phyloP scores from a whole-genome alignment of 1,284 basidiomycete species.

The Cutaneotrichosporon dermatis region DNA sequence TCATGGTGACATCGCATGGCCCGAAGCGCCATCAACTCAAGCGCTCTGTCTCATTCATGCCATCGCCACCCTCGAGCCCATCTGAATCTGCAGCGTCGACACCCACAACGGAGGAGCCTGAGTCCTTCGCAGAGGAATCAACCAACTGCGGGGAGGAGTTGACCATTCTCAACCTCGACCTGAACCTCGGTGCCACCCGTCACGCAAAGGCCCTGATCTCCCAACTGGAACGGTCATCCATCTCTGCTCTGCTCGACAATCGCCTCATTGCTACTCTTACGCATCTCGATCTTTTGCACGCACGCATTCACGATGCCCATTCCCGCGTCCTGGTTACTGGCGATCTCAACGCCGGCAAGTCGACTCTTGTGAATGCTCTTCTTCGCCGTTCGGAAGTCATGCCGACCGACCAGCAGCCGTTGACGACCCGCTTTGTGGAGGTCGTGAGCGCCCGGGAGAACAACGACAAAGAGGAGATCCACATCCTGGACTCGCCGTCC shows the following conservation, averaged over 20 bases:
- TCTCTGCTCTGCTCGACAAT: constrained; percentile 86
- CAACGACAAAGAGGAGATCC: constrained; percentile 50
- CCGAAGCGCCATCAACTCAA: constrained; percentile 54
- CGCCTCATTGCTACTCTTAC: constrained; percentile 70
- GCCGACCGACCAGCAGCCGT: constrained; percentile 97
- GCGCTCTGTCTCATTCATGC: constrained; percentile 32
- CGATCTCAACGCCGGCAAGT: constrained; percentile 97
- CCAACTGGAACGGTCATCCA: constrained; percentile 85
- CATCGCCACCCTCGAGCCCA: background rate
- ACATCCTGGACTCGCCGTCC: constrained; percentile 52
- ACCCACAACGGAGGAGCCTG: background rate
- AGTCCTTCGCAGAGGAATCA: background rate
- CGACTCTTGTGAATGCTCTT: constrained; percentile 94
- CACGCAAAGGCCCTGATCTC: constrained; percentile 77
- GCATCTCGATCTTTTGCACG: constrained; percentile 80
- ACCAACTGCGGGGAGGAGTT: constrained; percentile 56
- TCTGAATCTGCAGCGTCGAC: background rate
- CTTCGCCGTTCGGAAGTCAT: constrained; percentile 76
- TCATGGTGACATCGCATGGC: constrained; percentile 55
- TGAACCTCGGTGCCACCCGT: constrained; percentile 77
- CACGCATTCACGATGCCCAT: constrained; percentile 83
- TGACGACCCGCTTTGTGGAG: constrained; percentile 96
- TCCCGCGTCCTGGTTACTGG: constrained; percentile 99
- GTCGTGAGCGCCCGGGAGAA: constrained; percentile 89
- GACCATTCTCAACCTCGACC: constrained; percentile 82